Conservation (phyloP, 164 flowering plant species). For the Santalum album region DNA sequence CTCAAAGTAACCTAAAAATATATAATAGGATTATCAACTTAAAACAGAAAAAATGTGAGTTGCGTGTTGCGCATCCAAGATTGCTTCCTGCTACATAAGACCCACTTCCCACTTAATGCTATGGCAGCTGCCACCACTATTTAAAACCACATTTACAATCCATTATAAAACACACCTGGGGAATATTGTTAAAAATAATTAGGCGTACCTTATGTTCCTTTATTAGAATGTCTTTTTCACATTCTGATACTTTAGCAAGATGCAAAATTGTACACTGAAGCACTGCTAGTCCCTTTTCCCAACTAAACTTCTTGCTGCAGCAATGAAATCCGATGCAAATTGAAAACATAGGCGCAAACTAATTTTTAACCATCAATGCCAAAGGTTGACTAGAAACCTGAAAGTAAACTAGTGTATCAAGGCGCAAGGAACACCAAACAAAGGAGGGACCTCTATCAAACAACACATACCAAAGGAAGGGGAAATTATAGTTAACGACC, state of each 20-base stretch:
- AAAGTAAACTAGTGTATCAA: constrained; percentile 9
- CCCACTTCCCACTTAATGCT: too few relatives aligned
- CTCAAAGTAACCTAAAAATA: too few relatives aligned
- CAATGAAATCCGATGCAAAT: constrained; percentile 77
- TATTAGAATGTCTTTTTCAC: constrained; percentile 73
- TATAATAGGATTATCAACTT: too few relatives aligned
- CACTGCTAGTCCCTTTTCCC: constrained; percentile 47
- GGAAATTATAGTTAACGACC: neutral
- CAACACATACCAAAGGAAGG: too few relatives aligned
- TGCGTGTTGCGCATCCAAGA: too few relatives aligned
- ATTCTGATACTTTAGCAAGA: constrained; percentile 68
- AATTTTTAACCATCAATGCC: constrained; percentile 41
- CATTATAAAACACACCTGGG: too few relatives aligned
- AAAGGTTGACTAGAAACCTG: constrained; percentile 63
- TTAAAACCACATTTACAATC: too few relatives aligned
- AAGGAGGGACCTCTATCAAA: neutral
- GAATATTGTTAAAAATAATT: too few relatives aligned
- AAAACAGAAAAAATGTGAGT: too few relatives aligned
- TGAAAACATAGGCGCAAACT: constrained; percentile 84
- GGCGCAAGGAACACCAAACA: neutral
- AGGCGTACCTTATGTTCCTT: constrained; percentile 77
- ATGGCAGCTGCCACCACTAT: too few relatives aligned
- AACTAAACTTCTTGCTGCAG: constrained; percentile 46
- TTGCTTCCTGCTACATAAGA: too few relatives aligned
- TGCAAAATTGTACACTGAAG: constrained; percentile 65